Evolutionary conservation across 805 yeast species (phyloP), one percentile per base, ranked within the genome.

Genomic region (Metschnikowia lochheadii): DNA sequence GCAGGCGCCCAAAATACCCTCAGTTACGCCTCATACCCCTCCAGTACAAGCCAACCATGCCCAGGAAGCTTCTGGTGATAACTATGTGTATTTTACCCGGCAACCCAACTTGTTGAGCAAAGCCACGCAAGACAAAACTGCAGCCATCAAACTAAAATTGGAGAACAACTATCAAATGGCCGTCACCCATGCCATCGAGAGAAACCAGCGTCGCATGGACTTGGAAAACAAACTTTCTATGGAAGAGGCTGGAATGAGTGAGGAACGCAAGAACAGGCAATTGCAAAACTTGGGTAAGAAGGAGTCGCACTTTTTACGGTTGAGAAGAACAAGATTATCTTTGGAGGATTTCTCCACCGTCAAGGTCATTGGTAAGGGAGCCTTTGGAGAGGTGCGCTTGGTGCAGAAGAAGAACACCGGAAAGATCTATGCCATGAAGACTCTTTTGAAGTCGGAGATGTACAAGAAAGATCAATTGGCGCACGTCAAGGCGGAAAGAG

Each of bases 401-500:
- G 98, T 94, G 13, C 97, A 94, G 64, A 92, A 91, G 74, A 78
- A 75, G 48, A 99, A 94, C 68, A 86, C 94, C 0, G 96, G 96
- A 48, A 85, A 87, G 69, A 91, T 87, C 34, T 90, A 84, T 72
- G 96, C 96, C 44, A 94, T 89, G 99, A 90, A 90, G 70, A 91
- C 97, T 3, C 79, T 86, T 62, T 78, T 85, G 64, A 94, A 89
- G 68, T 79, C 87, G 46, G 99, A 94, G 69, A 90, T 94, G 95
- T 90, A 87, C 69, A 87, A 89, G 62, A 90, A 89, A 63, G 98
- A 92, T 60, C 97, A 90, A 67, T 73, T 91, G 51, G 96, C 96
- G 0, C 97, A 90, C 66, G 97, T 91, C 40, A 92, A 90, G 64
- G 96, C 97, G 0, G 96, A 91, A 69, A 81, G 97, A 63, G 98